These are phyloP conservation scores for Camellia granthamiana DNA, from an alignment of 148 eudicot species.

Conservation along the genomic window DNA sequence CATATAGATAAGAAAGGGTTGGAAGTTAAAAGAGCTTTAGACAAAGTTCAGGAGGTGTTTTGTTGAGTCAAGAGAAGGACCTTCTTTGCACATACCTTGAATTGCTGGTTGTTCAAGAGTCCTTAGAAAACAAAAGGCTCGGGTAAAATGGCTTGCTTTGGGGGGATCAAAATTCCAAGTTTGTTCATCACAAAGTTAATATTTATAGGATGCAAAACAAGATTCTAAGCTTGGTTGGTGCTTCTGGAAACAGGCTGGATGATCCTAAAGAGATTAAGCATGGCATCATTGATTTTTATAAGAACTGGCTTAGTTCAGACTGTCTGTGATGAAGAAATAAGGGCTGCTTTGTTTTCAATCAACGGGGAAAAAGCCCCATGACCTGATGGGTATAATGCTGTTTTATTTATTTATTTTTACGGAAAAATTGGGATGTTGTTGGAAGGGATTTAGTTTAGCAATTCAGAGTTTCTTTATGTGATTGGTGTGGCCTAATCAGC, in stretches of 20 bases:
- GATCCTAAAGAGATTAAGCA: neutral
- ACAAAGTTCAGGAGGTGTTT: too few species aligned
- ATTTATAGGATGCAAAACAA: too few species aligned
- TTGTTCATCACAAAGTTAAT: too few species aligned
- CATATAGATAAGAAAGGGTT: too few species aligned
- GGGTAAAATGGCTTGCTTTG: too few species aligned
- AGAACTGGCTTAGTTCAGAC: neutral
- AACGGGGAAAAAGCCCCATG: neutral
- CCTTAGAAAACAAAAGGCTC: too few species aligned
- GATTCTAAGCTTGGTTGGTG: too few species aligned
- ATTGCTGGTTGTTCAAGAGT: too few species aligned
- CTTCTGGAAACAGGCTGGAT: neutral
- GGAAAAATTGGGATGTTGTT: neutral
- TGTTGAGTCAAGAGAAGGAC: too few species aligned
- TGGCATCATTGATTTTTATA: neutral
- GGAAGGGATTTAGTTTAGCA: neutral
- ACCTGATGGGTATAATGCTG: neutral
- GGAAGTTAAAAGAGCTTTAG: too few species aligned
- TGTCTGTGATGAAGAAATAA: neutral
- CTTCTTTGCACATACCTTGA: too few species aligned
- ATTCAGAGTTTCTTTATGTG: neutral
- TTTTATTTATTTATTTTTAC: neutral
- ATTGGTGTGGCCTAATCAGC: neutral
- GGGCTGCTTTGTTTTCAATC: neutral
- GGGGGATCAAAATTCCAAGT: too few species aligned